Percentiles rank a stretch among this genome's conserved stretches.
Conservation (phyloP, 768 basidiomycete genomes). For the Lactifluus rugatus region DNA sequence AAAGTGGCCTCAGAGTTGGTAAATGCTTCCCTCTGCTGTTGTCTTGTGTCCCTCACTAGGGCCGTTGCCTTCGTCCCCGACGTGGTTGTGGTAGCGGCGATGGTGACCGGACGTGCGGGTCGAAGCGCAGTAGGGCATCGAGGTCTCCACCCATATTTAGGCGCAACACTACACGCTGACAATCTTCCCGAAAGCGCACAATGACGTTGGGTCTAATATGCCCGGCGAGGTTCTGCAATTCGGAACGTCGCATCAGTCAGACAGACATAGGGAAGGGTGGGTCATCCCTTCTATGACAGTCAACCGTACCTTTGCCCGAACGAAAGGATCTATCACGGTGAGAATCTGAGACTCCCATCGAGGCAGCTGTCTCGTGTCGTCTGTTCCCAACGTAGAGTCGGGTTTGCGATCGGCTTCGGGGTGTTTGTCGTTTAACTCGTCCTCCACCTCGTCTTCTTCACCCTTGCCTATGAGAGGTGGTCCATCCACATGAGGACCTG, state of each 20-base stretch:
- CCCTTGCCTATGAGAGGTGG: neutral
- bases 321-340: slow-evolving; percentile 35
- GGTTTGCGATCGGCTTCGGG: neutral
- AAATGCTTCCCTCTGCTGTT: neutral
- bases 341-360: slow-evolving; percentile 17
- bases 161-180: slow-evolving; percentile 16
- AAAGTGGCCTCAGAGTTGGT: neutral
- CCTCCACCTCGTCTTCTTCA: neutral
- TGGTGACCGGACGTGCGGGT: slow-evolving; percentile 2
- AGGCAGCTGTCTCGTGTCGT: neutral
- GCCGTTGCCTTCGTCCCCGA: neutral
- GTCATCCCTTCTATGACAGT: neutral
- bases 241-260: neutral
- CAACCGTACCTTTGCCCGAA: slow-evolving; percentile 28
- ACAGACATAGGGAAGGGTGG: neutral
- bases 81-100: slow-evolving; percentile 5
- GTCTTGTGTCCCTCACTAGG: neutral
- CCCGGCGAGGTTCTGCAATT: slow-evolving; percentile 21
- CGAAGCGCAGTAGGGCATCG: slow-evolving; percentile 3
- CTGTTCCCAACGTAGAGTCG: neutral
- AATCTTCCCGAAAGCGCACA: slow-evolving; percentile 16
- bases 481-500: neutral
- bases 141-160: slow-evolving; percentile 8
- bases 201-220: slow-evolving; percentile 5
- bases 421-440: neutral